Percentiles rank a stretch among this genome's conserved stretches.
Evolutionary conservation across 495 filamentous ascomycete species (phyloP).

Genomic region (Baudoinia panamericana): DNA sequence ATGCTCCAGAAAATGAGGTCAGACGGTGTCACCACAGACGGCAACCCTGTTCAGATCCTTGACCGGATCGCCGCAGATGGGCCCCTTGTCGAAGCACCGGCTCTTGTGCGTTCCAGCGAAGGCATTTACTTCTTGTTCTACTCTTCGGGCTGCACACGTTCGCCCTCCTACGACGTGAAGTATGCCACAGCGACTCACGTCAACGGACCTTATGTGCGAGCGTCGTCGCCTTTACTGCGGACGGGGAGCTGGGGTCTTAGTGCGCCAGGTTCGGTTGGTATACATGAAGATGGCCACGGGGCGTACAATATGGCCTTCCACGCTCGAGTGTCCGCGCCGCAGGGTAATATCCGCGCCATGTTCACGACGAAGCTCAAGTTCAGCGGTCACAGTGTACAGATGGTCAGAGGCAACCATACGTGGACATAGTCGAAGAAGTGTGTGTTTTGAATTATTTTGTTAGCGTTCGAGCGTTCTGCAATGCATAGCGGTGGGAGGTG

Average conservation of each 20-base stretch:
- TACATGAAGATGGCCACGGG: conserved; percentile 4
- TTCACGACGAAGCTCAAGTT: conserved; percentile 9
- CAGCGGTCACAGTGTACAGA: background rate
- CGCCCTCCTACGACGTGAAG: conserved; percentile 19
- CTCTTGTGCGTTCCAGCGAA: conserved; percentile 6
- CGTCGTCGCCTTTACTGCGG: background rate
- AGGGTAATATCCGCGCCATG: conserved; percentile 11
- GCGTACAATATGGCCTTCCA: conserved; percentile 9
- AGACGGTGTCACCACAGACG: conserved; percentile 13
- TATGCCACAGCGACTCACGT: conserved; percentile 19
- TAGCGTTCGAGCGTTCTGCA: too few relatives aligned
- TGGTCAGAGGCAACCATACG: conserved; percentile 4
- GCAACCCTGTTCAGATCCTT: conserved; percentile 13
- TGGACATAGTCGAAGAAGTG: too few relatives aligned
- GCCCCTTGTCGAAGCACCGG: conserved; percentile 21
- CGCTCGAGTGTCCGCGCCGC: conserved; percentile 3
- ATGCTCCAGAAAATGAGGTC: conserved; percentile 19
- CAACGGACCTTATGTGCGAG: conserved; percentile 16
- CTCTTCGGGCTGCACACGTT: conserved; percentile 17
- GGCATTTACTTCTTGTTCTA: conserved; percentile 23
- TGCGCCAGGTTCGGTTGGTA: conserved; percentile 6
- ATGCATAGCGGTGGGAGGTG: too few relatives aligned
- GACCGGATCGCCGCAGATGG: conserved; percentile 13
- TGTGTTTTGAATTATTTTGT: too few relatives aligned
- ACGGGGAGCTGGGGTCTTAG: conserved; percentile 7